Evolutionary conservation across 176 grass and related monocot genomes (phyloP).

Genomic region (Hsuehochloa calcarea): DNA sequence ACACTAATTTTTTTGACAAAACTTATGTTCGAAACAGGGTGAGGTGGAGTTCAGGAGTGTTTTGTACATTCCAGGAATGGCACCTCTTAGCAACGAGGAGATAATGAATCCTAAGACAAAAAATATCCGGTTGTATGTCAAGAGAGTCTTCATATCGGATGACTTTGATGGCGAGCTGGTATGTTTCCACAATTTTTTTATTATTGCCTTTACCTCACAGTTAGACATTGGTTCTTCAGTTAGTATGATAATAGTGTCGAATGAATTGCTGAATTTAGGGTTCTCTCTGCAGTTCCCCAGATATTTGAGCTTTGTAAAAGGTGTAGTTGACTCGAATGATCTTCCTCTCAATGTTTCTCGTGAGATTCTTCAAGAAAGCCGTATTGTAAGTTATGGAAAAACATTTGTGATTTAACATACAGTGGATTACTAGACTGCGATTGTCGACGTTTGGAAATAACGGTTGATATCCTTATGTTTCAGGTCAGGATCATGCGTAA

Average conservation of each 20-base stretch:
- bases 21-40: conserved; percentile 50
- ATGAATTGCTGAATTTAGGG: conserved; percentile 8
- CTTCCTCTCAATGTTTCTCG: conserved; percentile 94
- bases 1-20: conserved; percentile 9
- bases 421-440: background rate
- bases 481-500: conserved; percentile 95
- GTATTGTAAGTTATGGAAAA: conserved; percentile 67
- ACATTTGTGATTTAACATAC: background rate
- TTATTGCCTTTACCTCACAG: background rate
- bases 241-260: background rate
- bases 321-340: conserved; percentile 87
- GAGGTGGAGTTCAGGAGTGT: conserved; percentile 97
- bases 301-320: conserved; percentile 96
- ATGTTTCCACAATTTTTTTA: background rate
- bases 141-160: conserved; percentile 91
- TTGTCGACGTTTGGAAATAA: background rate
- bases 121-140: conserved; percentile 88
- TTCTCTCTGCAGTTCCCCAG: conserved; percentile 70
- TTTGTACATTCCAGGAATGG: conserved; percentile 90
- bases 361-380: conserved; percentile 94
- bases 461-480: background rate
- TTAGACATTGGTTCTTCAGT: background rate
- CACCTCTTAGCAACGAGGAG: conserved; percentile 84
- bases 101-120: conserved; percentile 87
- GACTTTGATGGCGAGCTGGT: conserved; percentile 94